Conservation (phyloP, 1,139 yeast species). For the Kodamaea derodonti region DNA sequence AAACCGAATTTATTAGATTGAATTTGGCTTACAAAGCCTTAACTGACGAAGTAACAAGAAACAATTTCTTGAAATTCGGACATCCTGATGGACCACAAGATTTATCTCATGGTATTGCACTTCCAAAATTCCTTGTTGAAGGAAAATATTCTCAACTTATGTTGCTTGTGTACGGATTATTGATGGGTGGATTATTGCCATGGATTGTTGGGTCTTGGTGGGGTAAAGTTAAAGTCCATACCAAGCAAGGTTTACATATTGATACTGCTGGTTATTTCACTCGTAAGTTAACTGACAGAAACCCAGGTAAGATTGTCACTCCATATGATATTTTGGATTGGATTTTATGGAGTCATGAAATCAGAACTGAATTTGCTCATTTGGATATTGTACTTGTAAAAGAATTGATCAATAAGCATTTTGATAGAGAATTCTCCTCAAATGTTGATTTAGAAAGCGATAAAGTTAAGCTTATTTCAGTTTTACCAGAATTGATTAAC, state of each 20-base stretch:
- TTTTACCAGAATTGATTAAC: constrained; percentile 61
- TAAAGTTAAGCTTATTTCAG: constrained; percentile 55
- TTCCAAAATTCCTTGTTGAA: constrained; percentile 88
- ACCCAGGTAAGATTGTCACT: constrained; percentile 71
- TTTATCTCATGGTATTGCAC: constrained; percentile 91
- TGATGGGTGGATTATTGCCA: constrained; percentile 80
- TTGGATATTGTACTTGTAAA: constrained; percentile 46
- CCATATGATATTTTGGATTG: constrained; percentile 57
- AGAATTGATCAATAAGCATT: constrained; percentile 51
- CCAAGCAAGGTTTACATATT: constrained; percentile 79
- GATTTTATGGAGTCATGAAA: constrained; percentile 65
- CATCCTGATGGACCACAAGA: constrained; percentile 98
- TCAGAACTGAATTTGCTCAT: constrained; percentile 35
- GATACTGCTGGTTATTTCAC: constrained; percentile 75
- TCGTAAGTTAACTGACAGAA: constrained; percentile 62
- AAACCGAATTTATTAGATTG: constrained; percentile 74
- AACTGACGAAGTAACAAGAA: constrained; percentile 83
- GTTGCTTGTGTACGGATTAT: constrained; percentile 58
- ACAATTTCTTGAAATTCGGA: constrained; percentile 82
- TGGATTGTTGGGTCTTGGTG: constrained; percentile 85
- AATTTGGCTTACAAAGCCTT: constrained; percentile 92
- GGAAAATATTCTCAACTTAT: constrained; percentile 71
- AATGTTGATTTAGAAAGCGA: constrained; percentile 30
- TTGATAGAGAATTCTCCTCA: constrained; percentile 45
- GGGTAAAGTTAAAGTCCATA: constrained; percentile 75